Percentiles rank a stretch among this genome's conserved stretches.
Conservation (phyloP, 108 stramenopile genomes). For the Heterococcus sp. region DNA sequence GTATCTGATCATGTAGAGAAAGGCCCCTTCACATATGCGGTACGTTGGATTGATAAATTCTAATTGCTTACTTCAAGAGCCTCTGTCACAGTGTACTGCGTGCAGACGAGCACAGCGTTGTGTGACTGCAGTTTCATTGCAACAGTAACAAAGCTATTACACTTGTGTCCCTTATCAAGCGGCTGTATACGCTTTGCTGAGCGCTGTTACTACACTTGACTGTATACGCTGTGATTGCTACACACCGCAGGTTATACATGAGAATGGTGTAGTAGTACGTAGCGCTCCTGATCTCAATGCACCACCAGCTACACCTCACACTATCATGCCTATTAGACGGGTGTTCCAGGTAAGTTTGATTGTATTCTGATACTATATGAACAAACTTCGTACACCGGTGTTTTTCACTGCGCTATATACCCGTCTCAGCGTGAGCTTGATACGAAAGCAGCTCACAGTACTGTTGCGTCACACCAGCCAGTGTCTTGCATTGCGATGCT, state of each 20-base stretch:
- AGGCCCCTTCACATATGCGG: neutral
- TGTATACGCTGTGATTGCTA: no score
- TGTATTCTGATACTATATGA: neutral
- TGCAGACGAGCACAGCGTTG: neutral
- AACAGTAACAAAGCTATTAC: no score
- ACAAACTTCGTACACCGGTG: neutral
- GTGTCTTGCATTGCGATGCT: no score
- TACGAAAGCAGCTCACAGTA: no score
- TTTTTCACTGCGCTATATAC: neutral
- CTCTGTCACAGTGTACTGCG: no score
- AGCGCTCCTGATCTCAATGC: neutral
- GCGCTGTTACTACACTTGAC: no score
- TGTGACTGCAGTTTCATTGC: neutral
- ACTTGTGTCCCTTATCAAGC: no score
- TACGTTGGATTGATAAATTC: neutral
- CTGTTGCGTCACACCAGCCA: no score
- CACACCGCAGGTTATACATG: neutral
- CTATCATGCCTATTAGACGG: neutral
- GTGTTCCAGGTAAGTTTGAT: neutral
- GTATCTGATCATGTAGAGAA: neutral
- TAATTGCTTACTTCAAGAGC: no score
- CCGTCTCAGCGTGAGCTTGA: neutral
- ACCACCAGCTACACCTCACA: neutral
- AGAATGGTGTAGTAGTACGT: neutral
- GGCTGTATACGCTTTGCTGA: no score